phyloP scores from a whole-genome alignment of 208 protist species.

The Porcisia deanei region DNA sequence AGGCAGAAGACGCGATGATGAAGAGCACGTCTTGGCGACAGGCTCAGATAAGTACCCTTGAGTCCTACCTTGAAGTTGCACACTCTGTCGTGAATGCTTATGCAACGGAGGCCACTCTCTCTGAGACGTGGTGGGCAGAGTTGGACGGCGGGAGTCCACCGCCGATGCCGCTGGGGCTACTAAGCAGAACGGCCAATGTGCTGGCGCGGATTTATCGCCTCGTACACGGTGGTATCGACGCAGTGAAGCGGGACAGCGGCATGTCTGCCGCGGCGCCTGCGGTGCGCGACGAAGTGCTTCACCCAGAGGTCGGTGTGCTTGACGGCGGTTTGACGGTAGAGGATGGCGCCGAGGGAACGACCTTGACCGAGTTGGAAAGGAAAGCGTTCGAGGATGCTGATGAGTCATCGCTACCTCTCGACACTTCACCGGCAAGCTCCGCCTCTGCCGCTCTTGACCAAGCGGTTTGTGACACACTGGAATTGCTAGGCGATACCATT shows the following conservation, averaged over 20 bases:
- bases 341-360: neutral
- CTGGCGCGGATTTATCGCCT: conserved; percentile 32
- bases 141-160: neutral
- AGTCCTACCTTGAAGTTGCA: conserved; percentile 24
- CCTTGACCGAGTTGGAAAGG: neutral
- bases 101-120: conserved; percentile 20
- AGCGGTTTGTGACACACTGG: conserved; percentile 15
- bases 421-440: neutral
- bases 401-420: neutral
- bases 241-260: neutral
- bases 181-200: conserved; percentile 27
- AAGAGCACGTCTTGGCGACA: neutral
- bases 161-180: conserved; percentile 19
- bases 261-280: neutral
- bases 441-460: conserved; percentile 4
- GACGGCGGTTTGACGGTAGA: neutral
- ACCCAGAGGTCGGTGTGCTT: neutral
- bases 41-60: neutral
- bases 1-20: neutral
- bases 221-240: neutral
- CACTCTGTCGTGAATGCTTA: conserved; percentile 7
- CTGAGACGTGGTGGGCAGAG: conserved; percentile 18
- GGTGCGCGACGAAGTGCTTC: conserved; percentile 2
- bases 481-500: conserved; percentile 25
- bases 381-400: neutral